These are phyloP conservation scores for Candida chilensis DNA, from an alignment of 805 yeast genomes.

Conservation along the genomic window DNA sequence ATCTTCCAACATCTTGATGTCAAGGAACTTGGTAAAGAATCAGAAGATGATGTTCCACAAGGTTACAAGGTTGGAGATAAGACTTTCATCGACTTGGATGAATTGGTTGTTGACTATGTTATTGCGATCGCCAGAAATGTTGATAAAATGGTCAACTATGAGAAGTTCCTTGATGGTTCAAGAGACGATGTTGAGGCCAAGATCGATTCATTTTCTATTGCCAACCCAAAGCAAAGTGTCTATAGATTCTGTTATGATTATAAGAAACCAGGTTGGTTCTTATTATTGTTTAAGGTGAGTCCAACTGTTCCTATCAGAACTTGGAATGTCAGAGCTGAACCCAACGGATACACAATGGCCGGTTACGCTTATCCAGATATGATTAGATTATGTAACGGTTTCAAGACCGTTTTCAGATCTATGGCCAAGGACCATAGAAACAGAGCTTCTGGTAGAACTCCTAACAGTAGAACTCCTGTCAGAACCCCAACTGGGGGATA, in stretches of 20 bases:
- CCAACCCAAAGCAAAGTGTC: conserved; percentile 83
- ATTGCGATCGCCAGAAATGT: conserved; percentile 77
- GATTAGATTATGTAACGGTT: conserved; percentile 85
- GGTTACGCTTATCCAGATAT: conserved; percentile 85
- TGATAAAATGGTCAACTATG: conserved; percentile 76
- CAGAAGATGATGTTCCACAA: conserved; percentile 30
- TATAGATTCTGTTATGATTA: conserved; percentile 89
- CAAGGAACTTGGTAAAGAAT: conserved; percentile 60
- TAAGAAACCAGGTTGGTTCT: conserved; percentile 90
- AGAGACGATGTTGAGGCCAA: conserved; percentile 74
- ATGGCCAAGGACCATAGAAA: neutral
- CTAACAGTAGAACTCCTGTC: neutral
- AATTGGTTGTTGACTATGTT: conserved; percentile 79
- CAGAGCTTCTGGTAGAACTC: conserved; percentile 1
- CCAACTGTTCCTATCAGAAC: conserved; percentile 59
- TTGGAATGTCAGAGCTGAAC: conserved; percentile 89
- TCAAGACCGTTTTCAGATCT: conserved; percentile 54
- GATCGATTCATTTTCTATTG: conserved; percentile 82
- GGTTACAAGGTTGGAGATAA: conserved; percentile 57
- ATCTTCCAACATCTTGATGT: conserved; percentile 89
- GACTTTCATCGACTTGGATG: conserved; percentile 83
- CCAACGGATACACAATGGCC: conserved; percentile 75
- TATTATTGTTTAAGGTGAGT: conserved; percentile 76
- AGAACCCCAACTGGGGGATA: neutral
- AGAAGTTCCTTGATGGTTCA: conserved; percentile 81